phyloP scores from a whole-genome alignment of 2,329 filamentous ascomycete species.

The Diaporthe australafricana region DNA sequence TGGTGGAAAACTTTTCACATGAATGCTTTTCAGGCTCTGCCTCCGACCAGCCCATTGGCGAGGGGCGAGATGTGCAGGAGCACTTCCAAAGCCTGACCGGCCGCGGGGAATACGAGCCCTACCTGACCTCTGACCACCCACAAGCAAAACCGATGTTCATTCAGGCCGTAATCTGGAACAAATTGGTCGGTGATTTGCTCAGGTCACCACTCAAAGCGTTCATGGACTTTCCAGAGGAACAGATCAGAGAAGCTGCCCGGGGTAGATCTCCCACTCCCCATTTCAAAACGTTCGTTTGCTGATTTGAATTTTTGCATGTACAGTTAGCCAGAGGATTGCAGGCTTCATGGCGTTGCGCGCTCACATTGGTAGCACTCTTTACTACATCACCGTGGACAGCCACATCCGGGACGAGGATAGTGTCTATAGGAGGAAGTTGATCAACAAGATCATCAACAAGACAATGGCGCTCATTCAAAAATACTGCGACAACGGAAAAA shows the following conservation, averaged over 20 bases:
- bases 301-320: not conserved
- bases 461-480: too few relatives aligned
- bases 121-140: not conserved
- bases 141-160: not conserved
- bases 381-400: too few relatives aligned
- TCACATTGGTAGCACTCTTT: too few relatives aligned
- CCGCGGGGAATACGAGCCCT: fast-evolving
- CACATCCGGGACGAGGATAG: too few relatives aligned
- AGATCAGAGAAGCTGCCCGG: fast-evolving
- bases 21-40: too few relatives aligned
- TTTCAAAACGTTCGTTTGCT: not conserved
- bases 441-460: not conserved
- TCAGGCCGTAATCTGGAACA: not conserved
- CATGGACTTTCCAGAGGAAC: fast-evolving
- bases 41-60: too few relatives aligned
- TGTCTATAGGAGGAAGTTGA: too few relatives aligned
- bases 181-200: not conserved
- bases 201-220: not conserved
- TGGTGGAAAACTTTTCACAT: too few relatives aligned
- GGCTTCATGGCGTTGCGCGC: too few relatives aligned
- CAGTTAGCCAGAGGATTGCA: too few relatives aligned
- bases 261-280: not conserved
- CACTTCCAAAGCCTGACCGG: not conserved
- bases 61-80: too few relatives aligned
- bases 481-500: too few relatives aligned